Base-by-base conservation (phyloP, 306 rosid genomes). In the Rosa multiflora region DNA sequence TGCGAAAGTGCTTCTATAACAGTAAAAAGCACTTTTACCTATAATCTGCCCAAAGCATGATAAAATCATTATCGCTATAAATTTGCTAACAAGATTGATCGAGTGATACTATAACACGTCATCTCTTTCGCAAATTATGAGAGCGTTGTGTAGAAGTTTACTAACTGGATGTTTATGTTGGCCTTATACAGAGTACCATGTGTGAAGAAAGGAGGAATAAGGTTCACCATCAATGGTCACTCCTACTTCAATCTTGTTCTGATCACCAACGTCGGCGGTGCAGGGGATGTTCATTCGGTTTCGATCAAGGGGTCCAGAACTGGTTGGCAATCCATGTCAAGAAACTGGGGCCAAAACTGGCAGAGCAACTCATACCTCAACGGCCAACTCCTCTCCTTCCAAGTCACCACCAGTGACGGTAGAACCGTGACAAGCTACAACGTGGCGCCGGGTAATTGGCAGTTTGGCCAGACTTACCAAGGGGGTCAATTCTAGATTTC, bases 271-370 rank as follows among this genome's bases (percentile, higher is more conserved):
- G 98, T 94, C 3, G 96, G 61, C 32, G 97, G 98, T 13, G 97
- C 94, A 70, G 98, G 98, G 6, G 98, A 94, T 81, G 81, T 92
- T 13, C 94, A 86, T 73, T 61, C 96, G 9, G 91, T 89, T 29
- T 94, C 97, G 18, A 90, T 94, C 80, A 94, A 94, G 79, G 97
- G 98, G 32, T 94, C 97, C 1, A 89, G 72, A 81, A 71, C 91
- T 46, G 90, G 90, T 4, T 94, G 98, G 97, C 96, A 91, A 80
- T 5, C 92, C 10, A 90, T 92, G 98, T 94, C 98, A 55, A 90
- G 97, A 14, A 94, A 92, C 43, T 90, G 97, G 98, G 97, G 97
- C 1, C 97, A 92, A 81, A 94, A 92, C 69, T 94, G 98, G 98
- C 98, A 94, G 35, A 92, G 97, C 86, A 94, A 90, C 83, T 88